Percentiles rank a stretch among this genome's conserved stretches.
phyloP scores from a whole-genome alignment of 1,139 yeast genomes.

The Eremothecium gossypii region DNA sequence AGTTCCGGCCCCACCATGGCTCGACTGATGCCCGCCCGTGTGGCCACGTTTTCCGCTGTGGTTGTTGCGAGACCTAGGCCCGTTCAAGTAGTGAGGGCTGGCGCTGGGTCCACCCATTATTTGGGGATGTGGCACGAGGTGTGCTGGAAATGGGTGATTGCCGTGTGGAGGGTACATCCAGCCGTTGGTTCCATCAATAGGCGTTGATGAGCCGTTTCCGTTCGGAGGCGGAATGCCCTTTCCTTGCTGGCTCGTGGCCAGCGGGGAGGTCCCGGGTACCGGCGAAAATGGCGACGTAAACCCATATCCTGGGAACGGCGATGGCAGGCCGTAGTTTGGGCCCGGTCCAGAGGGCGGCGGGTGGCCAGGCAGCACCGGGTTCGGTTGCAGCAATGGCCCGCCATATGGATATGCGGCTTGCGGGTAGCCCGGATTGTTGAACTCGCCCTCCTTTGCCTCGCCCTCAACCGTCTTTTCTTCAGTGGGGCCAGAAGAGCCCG shows the following conservation, averaged over 20 bases:
- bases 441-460: slow-evolving; percentile 4
- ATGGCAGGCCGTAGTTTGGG: slow-evolving; percentile 22
- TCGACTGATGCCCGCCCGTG: slow-evolving; percentile 11
- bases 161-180: slow-evolving; percentile 3
- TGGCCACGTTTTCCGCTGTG: slow-evolving; percentile 15
- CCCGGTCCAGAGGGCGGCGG: slow-evolving; percentile 15
- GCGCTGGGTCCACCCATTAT: slow-evolving; percentile 8
- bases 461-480: slow-evolving; percentile 6
- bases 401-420: slow-evolving; percentile 30
- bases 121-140: slow-evolving; percentile 14
- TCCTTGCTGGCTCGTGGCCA: slow-evolving; percentile 1
- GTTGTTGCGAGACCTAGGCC: slow-evolving; percentile 14
- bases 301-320: slow-evolving; percentile 30
- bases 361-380: slow-evolving; percentile 23
- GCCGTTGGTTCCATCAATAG: slow-evolving; percentile 1
- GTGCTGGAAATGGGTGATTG: slow-evolving; percentile 11
- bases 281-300: slow-evolving; percentile 29
- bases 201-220: not conserved
- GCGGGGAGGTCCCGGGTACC: slow-evolving; percentile 11
- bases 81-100: slow-evolving; percentile 8
- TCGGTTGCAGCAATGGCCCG: slow-evolving; percentile 28
- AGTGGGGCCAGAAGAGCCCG: slow-evolving; percentile 10
- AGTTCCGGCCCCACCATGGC: slow-evolving; percentile 11
- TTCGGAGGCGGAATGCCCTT: slow-evolving; percentile 4
- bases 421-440: slow-evolving; percentile 5